phyloP scores from a whole-genome alignment of 441 rosid species.

The Dalechampia spathulata region DNA sequence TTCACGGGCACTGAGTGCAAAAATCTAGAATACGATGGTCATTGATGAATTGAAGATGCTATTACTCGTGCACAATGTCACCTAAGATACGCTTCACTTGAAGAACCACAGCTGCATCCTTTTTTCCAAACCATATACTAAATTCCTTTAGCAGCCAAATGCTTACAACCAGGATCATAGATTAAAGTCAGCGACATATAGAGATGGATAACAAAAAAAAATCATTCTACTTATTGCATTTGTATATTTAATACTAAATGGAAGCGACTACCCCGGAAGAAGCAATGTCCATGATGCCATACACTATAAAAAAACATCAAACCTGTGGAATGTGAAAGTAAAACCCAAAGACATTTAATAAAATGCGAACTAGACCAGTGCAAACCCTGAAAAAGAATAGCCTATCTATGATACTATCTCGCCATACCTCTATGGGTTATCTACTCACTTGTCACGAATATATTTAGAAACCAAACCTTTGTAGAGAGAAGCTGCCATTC shows the following conservation, averaged over 20 bases:
- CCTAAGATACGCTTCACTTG: too few species aligned
- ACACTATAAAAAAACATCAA: not conserved
- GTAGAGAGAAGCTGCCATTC: conserved; percentile 31
- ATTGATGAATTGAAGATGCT: too few species aligned
- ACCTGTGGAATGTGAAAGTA: conserved; percentile 1
- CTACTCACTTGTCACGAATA: not conserved
- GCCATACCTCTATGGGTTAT: conserved; percentile 5
- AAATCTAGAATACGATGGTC: too few species aligned
- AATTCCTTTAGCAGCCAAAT: not conserved
- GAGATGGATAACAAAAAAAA: not conserved
- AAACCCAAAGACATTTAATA: conserved; percentile 7
- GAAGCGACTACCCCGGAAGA: conserved; percentile 6
- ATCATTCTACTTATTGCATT: conserved; percentile 10
- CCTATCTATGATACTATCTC: conserved; percentile 14
- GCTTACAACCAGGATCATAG: not conserved
- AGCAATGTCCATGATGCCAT: not conserved
- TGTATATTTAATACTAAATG: not conserved
- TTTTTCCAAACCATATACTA: not conserved
- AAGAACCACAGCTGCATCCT: too few species aligned
- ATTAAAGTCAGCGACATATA: not conserved
- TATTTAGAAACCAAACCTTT: conserved; percentile 16
- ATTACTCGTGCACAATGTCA: too few species aligned
- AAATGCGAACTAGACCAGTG: conserved; percentile 3
- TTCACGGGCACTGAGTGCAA: too few species aligned
- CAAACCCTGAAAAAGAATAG: conserved; percentile 14